These are phyloP conservation scores for Ophiocordyceps australis DNA, from an alignment of 2,329 filamentous ascomycete genomes.

Conservation along the genomic window DNA sequence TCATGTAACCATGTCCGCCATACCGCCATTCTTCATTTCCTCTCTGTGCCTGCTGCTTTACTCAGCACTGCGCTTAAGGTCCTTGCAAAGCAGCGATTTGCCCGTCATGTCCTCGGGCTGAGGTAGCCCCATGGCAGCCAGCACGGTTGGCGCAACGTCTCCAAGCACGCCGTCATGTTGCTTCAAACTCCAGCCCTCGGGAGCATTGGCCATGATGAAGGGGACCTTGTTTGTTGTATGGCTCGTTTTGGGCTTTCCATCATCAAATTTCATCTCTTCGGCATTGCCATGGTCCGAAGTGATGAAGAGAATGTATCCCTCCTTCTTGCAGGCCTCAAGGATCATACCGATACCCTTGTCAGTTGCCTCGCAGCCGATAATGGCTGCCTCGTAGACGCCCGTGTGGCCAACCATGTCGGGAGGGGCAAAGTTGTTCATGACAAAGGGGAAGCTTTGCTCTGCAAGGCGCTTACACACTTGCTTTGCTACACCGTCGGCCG, in stretches of 20 bases:
- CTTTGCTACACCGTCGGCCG: slow-evolving; percentile 72
- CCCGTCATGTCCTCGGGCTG: slow-evolving; percentile 90
- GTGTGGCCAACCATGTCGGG: slow-evolving; percentile 99
- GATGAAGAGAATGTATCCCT: slow-evolving; percentile 86
- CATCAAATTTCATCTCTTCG: slow-evolving; percentile 95
- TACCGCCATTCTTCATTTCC: too few relatives aligned
- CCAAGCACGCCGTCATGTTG: slow-evolving; percentile 80
- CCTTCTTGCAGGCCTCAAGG: slow-evolving; percentile 83
- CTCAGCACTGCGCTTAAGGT: slow-evolving; percentile 21
- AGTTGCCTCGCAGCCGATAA: slow-evolving; percentile 68
- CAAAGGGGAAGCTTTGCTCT: slow-evolving; percentile 78
- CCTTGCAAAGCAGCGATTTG: slow-evolving; percentile 63
- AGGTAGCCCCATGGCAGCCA: slow-evolving; percentile 78
- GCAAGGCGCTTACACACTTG: slow-evolving; percentile 76
- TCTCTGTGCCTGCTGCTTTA: slow-evolving; percentile 2
- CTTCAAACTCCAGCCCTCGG: slow-evolving; percentile 72
- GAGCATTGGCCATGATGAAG: slow-evolving; percentile 95
- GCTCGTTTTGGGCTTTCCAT: slow-evolving; percentile 93
- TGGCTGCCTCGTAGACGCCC: slow-evolving; percentile 87
- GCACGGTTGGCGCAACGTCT: slow-evolving; percentile 88
- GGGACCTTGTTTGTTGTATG: slow-evolving; percentile 97
- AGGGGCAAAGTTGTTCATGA: slow-evolving; percentile 99
- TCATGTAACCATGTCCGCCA: too few relatives aligned
- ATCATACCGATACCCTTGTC: slow-evolving; percentile 90
- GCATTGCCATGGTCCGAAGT: slow-evolving; percentile 96